A percentile compares a stretch with the other conserved stretches of the same genome.
Evolutionary conservation across 768 basidiomycete genomes (phyloP).

Genomic region (Phlebiopsis flavidoalba): DNA sequence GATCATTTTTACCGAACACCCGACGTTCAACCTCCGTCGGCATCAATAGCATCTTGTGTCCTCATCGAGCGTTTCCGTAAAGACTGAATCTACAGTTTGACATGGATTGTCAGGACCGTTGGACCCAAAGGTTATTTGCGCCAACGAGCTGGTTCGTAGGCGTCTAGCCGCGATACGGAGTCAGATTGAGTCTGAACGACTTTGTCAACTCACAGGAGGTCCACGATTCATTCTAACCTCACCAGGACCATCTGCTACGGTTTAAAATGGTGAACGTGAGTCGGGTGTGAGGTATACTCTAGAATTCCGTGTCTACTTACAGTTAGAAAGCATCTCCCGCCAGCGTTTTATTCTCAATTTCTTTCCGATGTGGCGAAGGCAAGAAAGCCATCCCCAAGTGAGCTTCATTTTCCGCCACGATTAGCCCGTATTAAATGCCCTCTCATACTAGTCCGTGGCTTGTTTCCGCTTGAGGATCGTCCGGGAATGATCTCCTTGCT

Average conservation of each 20-base stretch:
- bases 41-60: too few relatives aligned
- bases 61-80: background rate
- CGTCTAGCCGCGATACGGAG: background rate
- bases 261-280: too few relatives aligned
- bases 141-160: background rate
- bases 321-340: conserved; percentile 24
- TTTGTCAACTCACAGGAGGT: too few relatives aligned
- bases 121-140: background rate
- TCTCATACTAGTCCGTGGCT: conserved; percentile 41
- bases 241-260: too few relatives aligned
- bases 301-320: background rate
- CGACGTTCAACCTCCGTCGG: background rate
- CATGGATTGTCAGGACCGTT: background rate
- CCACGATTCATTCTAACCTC: too few relatives aligned
- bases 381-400: conserved; percentile 51
- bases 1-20: background rate
- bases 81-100: background rate
- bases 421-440: background rate
- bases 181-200: background rate
- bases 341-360: conserved; percentile 52
- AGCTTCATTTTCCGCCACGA: conserved; percentile 23
- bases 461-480: conserved; percentile 75
- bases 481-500: conserved; percentile 81
- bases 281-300: too few relatives aligned
- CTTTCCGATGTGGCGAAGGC: conserved; percentile 59